Evolutionary conservation across 306 rosid species (phyloP).

Genomic region (Pyrus betulifolia): DNA sequence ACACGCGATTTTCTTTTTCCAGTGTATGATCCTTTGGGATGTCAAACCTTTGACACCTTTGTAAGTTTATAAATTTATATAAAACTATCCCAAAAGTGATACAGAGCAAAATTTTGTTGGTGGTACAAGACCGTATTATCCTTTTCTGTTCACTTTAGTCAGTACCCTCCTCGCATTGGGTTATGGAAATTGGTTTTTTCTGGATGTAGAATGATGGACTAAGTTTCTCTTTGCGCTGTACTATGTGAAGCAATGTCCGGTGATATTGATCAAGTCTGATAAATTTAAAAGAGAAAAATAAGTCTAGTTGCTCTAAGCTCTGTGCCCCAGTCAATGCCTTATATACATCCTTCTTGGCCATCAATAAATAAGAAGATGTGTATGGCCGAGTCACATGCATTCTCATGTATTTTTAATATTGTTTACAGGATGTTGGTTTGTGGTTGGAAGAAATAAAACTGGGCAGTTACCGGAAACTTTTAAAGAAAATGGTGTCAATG

Average conservation of each 20-base stretch:
- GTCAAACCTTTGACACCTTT: not conserved
- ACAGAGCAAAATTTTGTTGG: not conserved
- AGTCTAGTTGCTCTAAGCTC: not conserved
- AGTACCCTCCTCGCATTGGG: not conserved
- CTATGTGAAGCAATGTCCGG: not conserved
- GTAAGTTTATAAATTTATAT: not conserved
- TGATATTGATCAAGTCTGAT: not conserved
- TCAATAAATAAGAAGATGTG: not conserved
- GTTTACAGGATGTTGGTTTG: slow-evolving; percentile 86
- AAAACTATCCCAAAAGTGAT: not conserved
- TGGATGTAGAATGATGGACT: not conserved
- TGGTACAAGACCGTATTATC: not conserved
- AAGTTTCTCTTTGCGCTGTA: not conserved
- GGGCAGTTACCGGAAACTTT: slow-evolving; percentile 80
- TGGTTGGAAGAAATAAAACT: slow-evolving; percentile 96
- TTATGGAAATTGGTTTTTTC: not conserved
- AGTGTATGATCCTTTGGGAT: not conserved
- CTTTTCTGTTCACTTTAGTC: not conserved
- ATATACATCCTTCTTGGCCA: not conserved
- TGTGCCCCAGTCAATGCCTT: not conserved
- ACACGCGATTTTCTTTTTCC: not conserved
- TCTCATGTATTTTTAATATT: slow-evolving; percentile 18
- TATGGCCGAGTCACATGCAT: not conserved
- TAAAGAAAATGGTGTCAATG: slow-evolving; percentile 93
- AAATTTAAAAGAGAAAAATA: not conserved